Evolutionary conservation across 805 yeast genomes (phyloP).

Genomic region (Yarrowia sp.): DNA sequence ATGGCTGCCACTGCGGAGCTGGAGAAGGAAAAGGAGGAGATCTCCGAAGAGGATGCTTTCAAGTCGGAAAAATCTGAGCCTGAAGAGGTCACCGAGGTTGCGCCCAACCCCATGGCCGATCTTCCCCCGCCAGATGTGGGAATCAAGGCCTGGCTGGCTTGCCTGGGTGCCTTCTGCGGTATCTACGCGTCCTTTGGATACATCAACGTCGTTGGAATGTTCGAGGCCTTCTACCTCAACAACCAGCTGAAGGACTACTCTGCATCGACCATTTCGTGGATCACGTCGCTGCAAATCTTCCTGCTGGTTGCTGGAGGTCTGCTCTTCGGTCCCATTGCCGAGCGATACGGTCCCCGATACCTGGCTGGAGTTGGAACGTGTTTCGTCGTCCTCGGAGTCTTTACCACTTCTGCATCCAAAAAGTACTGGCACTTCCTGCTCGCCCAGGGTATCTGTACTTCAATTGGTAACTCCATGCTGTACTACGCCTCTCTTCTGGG

Average conservation of each 20-base stretch:
- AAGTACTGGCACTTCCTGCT: conserved; percentile 59
- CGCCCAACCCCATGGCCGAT: conserved; percentile 65
- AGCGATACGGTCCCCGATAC: conserved; percentile 51
- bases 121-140: conserved; percentile 19
- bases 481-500: conserved; percentile 51
- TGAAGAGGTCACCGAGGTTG: conserved; percentile 46
- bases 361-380: conserved; percentile 49
- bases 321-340: conserved; percentile 54
- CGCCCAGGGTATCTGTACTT: conserved; percentile 53
- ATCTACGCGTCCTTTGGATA: conserved; percentile 49
- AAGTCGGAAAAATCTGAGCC: conserved; percentile 1
- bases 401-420: conserved; percentile 51
- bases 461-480: conserved; percentile 44
- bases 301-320: conserved; percentile 46
- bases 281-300: conserved; percentile 48
- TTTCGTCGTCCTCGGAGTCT: conserved; percentile 49
- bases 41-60: background rate
- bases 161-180: conserved; percentile 9
- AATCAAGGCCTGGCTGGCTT: conserved; percentile 17
- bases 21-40: conserved; percentile 8
- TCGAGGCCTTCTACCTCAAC: conserved; percentile 53
- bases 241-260: conserved; percentile 50
- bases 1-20: background rate
- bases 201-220: conserved; percentile 62
- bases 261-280: conserved; percentile 62